Evolutionary conservation across 306 rosid species (phyloP), one percentile per base, ranked within the genome.

Genomic region (Pyrus communis): DNA sequence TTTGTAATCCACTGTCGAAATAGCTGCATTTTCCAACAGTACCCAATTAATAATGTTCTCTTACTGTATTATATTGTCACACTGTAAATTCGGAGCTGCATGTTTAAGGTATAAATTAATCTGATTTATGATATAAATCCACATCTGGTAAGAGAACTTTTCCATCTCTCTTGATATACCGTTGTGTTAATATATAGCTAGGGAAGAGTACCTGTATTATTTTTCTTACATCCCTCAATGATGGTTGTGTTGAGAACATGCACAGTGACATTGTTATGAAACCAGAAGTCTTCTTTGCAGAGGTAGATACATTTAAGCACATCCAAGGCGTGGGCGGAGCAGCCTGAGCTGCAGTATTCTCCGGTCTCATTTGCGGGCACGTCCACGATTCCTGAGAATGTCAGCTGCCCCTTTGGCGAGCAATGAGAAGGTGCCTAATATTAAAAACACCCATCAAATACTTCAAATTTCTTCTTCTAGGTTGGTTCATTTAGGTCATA

Each of bases 271-370:
- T 77, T 62, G 79, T 71, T 89, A 1, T 4, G 28, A 28, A 90
- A 90, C 64, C 7, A 5, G 80, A 86, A 81, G 83, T 78, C 67
- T 49, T 42, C 73, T 11, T 83, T 85, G 33, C 82, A 84, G n/a
- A 84, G 78, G 62, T 18, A 4, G 61, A 86, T 68, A 40, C 92
- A 90, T 2, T 42, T 18, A 1, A 86, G 75, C 17, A 86, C 83
- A 17, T 3, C n/a, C 55, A 27, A 23, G 23, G 70, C 81, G 76
- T 85, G 84, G 0, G 76, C 25, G 22, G 67, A 33, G 65, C 92
- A 88, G 13, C 82, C 88, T 72, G 57, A 17, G 62, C 0, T 8
- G 75, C 95, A 90, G 70, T 77, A 88, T 7, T 19, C 46, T 1
- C 2, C 10, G 10, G 85, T 45, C 6, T 83, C 82, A 13, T 11